phyloP scores from a whole-genome alignment of 371 early-diverging fungal genomes.

The Catenaria anguillulae region DNA sequence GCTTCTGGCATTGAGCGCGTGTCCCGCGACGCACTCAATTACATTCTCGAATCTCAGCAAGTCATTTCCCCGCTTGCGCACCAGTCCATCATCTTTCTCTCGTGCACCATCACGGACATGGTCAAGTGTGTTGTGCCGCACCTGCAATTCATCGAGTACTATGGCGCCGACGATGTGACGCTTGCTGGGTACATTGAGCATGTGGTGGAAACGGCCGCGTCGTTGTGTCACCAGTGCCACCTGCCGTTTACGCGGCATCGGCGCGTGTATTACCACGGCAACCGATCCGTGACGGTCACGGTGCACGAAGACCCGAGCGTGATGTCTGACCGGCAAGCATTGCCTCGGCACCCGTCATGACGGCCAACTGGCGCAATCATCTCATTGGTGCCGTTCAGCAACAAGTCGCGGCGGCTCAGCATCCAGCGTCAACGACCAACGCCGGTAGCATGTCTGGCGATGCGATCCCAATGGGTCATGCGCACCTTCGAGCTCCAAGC shows the following conservation, averaged over 20 bases:
- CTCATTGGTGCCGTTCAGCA: too few relatives aligned
- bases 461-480: too few relatives aligned
- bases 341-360: too few relatives aligned
- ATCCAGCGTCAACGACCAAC: too few relatives aligned
- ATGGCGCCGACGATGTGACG: conserved; percentile 59
- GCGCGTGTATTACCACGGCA: conserved; percentile 66
- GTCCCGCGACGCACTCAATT: conserved; percentile 3
- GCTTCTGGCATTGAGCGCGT: not conserved
- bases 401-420: too few relatives aligned
- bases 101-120: not conserved
- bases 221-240: conserved; percentile 54
- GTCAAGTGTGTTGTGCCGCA: conserved; percentile 48
- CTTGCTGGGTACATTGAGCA: conserved; percentile 76
- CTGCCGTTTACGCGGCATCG: conserved; percentile 57
- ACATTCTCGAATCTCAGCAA: not conserved
- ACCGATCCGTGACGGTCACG: conserved; percentile 55
- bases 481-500: too few relatives aligned
- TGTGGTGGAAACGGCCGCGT: conserved; percentile 48
- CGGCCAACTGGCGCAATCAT: too few relatives aligned
- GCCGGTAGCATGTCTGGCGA: too few relatives aligned
- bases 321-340: too few relatives aligned
- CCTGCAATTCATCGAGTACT: conserved; percentile 60
- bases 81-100: not conserved
- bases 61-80: not conserved
- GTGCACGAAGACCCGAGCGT: conserved; percentile 32